These are phyloP conservation scores for Neoboletus brunneissimus DNA, from an alignment of 768 basidiomycete genomes.

Conservation along the genomic window DNA sequence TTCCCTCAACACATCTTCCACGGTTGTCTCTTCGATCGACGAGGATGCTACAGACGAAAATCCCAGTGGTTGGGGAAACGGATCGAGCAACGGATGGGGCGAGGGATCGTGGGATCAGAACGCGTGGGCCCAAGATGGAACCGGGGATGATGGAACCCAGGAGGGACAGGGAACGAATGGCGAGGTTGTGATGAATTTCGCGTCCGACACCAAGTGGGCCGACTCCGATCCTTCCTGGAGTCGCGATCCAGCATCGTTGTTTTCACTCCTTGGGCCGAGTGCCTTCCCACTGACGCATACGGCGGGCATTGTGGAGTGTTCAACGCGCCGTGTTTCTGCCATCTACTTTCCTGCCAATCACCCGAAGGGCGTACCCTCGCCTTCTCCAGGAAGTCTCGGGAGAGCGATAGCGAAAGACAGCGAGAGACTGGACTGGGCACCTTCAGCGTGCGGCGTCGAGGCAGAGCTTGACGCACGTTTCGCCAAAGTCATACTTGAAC, in stretches of 20 bases:
- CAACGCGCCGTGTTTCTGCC: slow-evolving; percentile 54
- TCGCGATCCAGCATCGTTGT: slow-evolving; percentile 28
- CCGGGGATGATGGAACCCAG: slow-evolving; percentile 3
- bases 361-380: slow-evolving; percentile 1
- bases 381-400: neutral
- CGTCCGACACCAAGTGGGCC: slow-evolving; percentile 10
- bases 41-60: neutral
- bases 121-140: slow-evolving; percentile 10
- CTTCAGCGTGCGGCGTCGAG: slow-evolving; percentile 38
- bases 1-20: slow-evolving; percentile 4
- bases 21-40: neutral
- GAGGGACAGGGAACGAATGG: slow-evolving; percentile 9
- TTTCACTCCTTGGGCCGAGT: slow-evolving; percentile 52
- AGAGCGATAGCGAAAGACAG: slow-evolving; percentile 6
- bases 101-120: neutral
- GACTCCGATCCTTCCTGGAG: slow-evolving; percentile 24
- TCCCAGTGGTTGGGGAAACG: slow-evolving; percentile 2
- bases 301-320: slow-evolving; percentile 63
- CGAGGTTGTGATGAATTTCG: neutral
- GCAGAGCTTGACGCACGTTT: slow-evolving; percentile 45
- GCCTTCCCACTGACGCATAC: slow-evolving; percentile 59
- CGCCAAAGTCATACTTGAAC: slow-evolving; percentile 50
- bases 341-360: slow-evolving; percentile 39
- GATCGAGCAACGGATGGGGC: slow-evolving; percentile 8
- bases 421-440: slow-evolving; percentile 8